Evolutionary conservation across 192 early-diverging fungal species (phyloP), one percentile per base, ranked within the genome.

Genomic region (Coemansia sp.): DNA sequence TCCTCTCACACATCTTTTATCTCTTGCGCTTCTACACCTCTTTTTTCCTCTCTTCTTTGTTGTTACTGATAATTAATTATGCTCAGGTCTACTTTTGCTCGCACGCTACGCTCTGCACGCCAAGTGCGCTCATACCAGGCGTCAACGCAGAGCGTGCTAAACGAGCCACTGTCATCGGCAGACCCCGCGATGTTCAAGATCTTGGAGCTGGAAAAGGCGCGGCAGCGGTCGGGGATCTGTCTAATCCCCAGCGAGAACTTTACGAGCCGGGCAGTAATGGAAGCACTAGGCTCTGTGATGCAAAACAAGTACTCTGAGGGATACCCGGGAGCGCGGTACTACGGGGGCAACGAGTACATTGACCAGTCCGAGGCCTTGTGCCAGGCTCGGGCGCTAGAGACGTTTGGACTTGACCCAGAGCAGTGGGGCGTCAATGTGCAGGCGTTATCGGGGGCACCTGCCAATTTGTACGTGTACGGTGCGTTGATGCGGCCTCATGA

Each of bases 261-360:
- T 76, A 99, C 98, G 15, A 97, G 95, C 45, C 88, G 89, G 42
- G 90, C 96, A 0, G 98, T 98, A 45, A 95, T 97, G 93, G 89
- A 95, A 41, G 94, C 94, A 11, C 87, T 99, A 51, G 98, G 98
- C 27, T 97, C 96, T 14, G 89, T 97, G 36, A 95, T 99, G 91
- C 96, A 98, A 82, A 99, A 99, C 91, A 99, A 99, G 86, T 99
- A 98, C 86, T 96, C 95, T 24, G 97, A 97, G 84, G 97, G 96
- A 36, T 97, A 99, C 86, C 94, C 94, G 9, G 91, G 92, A 31
- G 95, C 96, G 22, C 91, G 95, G 71, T 99, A 99, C 87, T 99
- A 99, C 83, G 98, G 98, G 62, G 98, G 98, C 67, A 99, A 99
- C 84, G 94, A 98, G 83, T 95, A 87, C 70, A 99, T 99, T 67